Base-by-base conservation (phyloP, 2,329 filamentous ascomycete species). In the Aaosphaeria arxii region DNA sequence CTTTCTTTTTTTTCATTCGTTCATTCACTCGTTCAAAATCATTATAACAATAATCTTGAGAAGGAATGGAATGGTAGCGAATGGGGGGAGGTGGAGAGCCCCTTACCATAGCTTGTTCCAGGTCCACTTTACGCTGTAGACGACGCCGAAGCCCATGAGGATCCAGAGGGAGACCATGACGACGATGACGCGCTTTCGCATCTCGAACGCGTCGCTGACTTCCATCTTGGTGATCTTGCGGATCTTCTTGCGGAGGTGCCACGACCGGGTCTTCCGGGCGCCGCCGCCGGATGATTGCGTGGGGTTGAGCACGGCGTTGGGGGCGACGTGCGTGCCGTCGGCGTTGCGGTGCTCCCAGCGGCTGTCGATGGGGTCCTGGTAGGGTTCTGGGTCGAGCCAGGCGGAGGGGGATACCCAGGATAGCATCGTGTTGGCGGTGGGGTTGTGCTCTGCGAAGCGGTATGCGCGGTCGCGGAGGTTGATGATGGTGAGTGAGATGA, bases 401-500 rank as follows among this genome's bases (percentile, higher is more conserved):
- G 61, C 57, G 40, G 48, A 50, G 6, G 61, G 57, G 7, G 52
- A 54, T 11, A 66, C 45, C 49, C 58, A 66, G 51, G 40, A 50
- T 50, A 53, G 11, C 42, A 55, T 30, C 35, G 48, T 32, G 4
- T 39, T 33, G 24, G 52, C 11, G 39, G 30, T 56, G 57, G 58
- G 5, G 45, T 52, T 39, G 67, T 66, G 49, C 5, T 62, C 55
- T 35, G 57, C 66, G 52, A 58, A 72, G 69, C 67, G 83, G 75
- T 66, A 75, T 62, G 59, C 74, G 60, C 58, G 81, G 70, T 77
- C 82, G 49, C 75, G 75, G 44, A 77, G 71, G 70, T 88, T 84
- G 40, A 88, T 77, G 44, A 86, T 67, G 62, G 78, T 76, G 41
- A 88, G 78, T 2, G 85, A 87, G 54, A 87, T 41, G 39, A 89